These are phyloP conservation scores for Colletotrichum sp. DNA, from an alignment of 2,329 filamentous ascomycete species.

Conservation along the genomic window DNA sequence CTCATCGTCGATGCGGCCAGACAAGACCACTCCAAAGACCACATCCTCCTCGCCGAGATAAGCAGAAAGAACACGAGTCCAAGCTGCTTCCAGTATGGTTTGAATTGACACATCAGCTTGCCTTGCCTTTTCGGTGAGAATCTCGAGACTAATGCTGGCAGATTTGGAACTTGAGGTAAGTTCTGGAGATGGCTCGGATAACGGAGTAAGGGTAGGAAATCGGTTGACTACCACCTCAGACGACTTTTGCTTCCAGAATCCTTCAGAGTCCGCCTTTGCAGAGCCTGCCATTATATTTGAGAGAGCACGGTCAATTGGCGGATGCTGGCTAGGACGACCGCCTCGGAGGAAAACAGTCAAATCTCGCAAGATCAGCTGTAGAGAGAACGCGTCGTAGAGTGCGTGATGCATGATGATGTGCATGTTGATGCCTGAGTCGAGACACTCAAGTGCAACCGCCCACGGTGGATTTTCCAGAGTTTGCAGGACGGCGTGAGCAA, in stretches of 20 bases:
- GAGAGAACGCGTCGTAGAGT: slow-evolving; percentile 82
- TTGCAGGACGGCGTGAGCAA: slow-evolving; percentile 36
- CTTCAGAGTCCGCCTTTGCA: slow-evolving; percentile 34
- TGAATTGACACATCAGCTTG: slow-evolving; percentile 73
- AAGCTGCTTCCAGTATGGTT: slow-evolving; percentile 76
- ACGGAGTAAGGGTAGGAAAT: slow-evolving; percentile 80
- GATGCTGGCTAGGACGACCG: not conserved
- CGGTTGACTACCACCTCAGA: slow-evolving; percentile 62
- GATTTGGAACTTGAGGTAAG: not conserved
- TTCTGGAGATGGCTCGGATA: slow-evolving; percentile 38
- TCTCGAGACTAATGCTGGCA: slow-evolving; percentile 35
- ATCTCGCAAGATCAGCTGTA: slow-evolving; percentile 68
- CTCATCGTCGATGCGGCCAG: slow-evolving; percentile 70
- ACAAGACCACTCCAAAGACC: slow-evolving; percentile 81
- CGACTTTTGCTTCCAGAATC: slow-evolving; percentile 69
- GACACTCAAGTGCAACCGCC: slow-evolving; percentile 57
- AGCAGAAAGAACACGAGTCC: slow-evolving; percentile 75
- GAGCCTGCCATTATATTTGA: slow-evolving; percentile 44
- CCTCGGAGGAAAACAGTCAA: slow-evolving; percentile 43
- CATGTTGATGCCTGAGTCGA: slow-evolving; percentile 31
- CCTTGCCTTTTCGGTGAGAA: slow-evolving; percentile 62
- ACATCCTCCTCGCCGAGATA: slow-evolving; percentile 79
- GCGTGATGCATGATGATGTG: slow-evolving; percentile 74
- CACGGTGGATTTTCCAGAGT: slow-evolving; percentile 65
- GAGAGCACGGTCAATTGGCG: slow-evolving; percentile 39